These are phyloP conservation scores for Lepidium sativum DNA, from an alignment of 345 rosid genomes.

Conservation along the genomic window DNA sequence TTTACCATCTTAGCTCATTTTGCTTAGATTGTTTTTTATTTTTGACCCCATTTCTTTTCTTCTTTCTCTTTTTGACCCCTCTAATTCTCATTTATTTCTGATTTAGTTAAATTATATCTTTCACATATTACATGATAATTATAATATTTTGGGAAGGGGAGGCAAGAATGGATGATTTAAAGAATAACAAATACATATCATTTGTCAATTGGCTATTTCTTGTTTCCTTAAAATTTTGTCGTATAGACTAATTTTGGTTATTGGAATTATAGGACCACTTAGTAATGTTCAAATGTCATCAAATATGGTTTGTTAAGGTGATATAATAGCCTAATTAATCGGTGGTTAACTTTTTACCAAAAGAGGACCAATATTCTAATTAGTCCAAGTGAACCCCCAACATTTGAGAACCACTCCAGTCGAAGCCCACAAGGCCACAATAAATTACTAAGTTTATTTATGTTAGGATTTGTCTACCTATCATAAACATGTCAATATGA, in stretches of 20 bases:
- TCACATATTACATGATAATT: neutral
- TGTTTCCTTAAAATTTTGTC: neutral
- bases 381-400: neutral
- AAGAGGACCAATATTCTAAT: neutral
- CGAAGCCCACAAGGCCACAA: neutral
- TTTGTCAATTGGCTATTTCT: neutral
- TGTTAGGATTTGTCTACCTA: neutral
- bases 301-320: neutral
- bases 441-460: neutral
- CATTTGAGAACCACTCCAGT: neutral
- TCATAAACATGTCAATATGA: slow-evolving; percentile 26
- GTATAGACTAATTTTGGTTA: neutral
- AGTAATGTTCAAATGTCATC: slow-evolving; percentile 3
- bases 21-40: slow-evolving; percentile 9
- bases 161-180: neutral
- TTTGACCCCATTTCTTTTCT: slow-evolving; percentile 20
- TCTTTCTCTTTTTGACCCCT: slow-evolving; percentile 22
- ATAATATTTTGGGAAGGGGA: neutral
- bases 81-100: neutral
- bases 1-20: slow-evolving; percentile 9
- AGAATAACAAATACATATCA: neutral
- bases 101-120: neutral
- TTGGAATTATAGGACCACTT: slow-evolving; percentile 19
- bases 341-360: slow-evolving; percentile 11
- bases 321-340: neutral